Evolutionary conservation across 306 rosid species (phyloP), one percentile per base, ranked within the genome.

Genomic region (Citrullus amarus): DNA sequence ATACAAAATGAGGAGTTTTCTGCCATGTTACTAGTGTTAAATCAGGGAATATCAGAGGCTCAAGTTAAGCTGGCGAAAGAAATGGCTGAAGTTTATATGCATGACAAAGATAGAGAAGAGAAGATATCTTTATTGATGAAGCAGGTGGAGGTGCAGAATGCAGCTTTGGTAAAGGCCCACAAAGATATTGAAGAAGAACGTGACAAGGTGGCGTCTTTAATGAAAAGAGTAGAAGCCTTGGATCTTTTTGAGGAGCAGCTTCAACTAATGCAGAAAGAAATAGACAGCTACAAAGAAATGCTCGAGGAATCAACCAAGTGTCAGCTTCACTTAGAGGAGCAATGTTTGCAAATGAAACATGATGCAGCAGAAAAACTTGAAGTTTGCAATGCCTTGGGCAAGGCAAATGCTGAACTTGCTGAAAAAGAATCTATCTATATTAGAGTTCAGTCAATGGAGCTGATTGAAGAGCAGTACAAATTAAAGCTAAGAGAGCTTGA

Each of bases 1-100:
- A 81, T 94, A 86, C 79, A 86, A 83, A 92, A 88, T 61, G 95
- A 92, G 84, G 97, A 90, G 88, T 78, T 88, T 66, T 85, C 89
- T 60, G 80, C 88, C 78, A 87, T 81, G 85, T 76, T 89, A 71
- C 80, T 90, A 62, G 97, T 93, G 79, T 80, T 90, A 77, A 87
- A 86, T 59, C 84, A 79, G 46, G 92, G 85, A 75, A 85, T 94
- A 67, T 88, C 79, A 39, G 92, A 89, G 81, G 89, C 89, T 74
- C 92, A 84, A 60, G 63, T 89, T 82, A 84, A 81, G 88, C 81
- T 89, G 44, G 82, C 80, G 6, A 85, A 75, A 32, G 77, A 75
- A 54, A 81, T 73, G 78, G 82, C 69, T 4, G 86, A 87, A 84
- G 83, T 82, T 85, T 84, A 83, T 46, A 76, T 63, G 54, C 59